Base-by-base conservation (phyloP, 2,329 filamentous ascomycete genomes). In the Cercospora zeae-maydis region DNA sequence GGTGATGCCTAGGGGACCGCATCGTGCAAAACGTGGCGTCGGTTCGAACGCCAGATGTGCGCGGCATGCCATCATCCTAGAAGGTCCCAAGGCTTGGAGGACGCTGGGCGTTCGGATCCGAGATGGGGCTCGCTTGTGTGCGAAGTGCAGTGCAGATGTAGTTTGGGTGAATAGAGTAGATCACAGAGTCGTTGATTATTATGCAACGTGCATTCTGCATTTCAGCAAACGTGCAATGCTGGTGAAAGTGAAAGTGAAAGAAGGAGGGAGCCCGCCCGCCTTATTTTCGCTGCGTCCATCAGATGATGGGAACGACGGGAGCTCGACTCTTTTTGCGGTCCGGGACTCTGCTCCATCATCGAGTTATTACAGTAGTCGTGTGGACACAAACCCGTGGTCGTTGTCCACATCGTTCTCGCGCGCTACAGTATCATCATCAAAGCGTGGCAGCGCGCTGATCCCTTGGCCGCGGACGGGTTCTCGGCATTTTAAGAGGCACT, bases 61-160 rank as follows among this genome's bases (percentile, higher is more conserved):
- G 47, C 47, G 47, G 47, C 47, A 52, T 52, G 47, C 14, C 47
- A 52, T 52, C 47, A 52, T 52, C 24, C 47, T 33, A 52, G 47
- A 30, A 30, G 30, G 1, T 24, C 30, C 30, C 47, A 52, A 52
- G 47, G 13, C 47, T 52, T 52, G 45, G 45, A 1, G 47, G 47
- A 33, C 14, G 47, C 47, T 52, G 47, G 47, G 47, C 47, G 6
- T 52, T 33, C 30, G 27, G 47, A 33, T 30, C 30, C 30, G 47
- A 33, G 2, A 52, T 52, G 47, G 47, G 27, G 47, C 47, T 52
- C 47, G 47, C 47, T 16, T 52, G 47, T 13, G 30, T 52, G 30
- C 27, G 47, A 52, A 52, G 24, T 16, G 24, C 21, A 16, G 19
- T 45, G 10, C 39, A 21, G 39, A 10, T 21, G 19, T 45, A 13